Base-by-base conservation (phyloP, 495 filamentous ascomycete genomes). In the Tetracladium marchalianum region DNA sequence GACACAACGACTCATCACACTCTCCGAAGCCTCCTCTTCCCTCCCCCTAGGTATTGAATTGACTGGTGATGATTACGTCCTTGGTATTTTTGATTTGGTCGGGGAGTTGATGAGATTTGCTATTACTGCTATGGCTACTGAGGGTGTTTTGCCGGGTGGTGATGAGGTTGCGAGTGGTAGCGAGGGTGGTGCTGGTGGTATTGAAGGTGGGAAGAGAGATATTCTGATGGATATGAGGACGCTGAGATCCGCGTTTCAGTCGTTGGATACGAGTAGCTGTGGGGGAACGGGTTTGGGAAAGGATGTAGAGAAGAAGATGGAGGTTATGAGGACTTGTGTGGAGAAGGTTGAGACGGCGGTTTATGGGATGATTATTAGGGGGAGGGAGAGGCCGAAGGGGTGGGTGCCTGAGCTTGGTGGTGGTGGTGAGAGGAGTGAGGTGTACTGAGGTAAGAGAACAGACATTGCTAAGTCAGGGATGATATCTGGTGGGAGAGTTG, bases 101-200 rank as follows among this genome's bases (percentile, higher is more conserved):
- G 92, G 92, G 9, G 92, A 98, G 64, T 73, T 97, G 66, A 98
- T 98, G 92, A 74, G 88, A 24, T 96, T 94, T 63, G 88, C 86
- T 0, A 90, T 95, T 31, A 87, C 85, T 12, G 73, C 76, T 15
- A 83, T 87, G 55, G 84, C 84, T 0, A 78, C 82, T 13, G 71
- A 57, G 39, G 81, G 80, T 13, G 54, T 62, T 18, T 55, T 81
- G 41, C 76, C 77, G n/a, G 69, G 67, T 5, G 31, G 35, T 22
- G 51, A 41, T 10, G 34, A 41, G 12, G 31, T 17, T 13, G 39
- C 13, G 19, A 27, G 22, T 7, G 7, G 22, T 13, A 71, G 56
- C 41, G 81, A 80, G 15, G 53, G 61, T 18, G 55, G 76, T 13
- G 69, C 66, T 5, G 31, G 35, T 22, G 51, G 37, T 12, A 34